Evolutionary conservation across 192 early-diverging fungal genomes (phyloP), one percentile per base, ranked within the genome.

Genomic region (Radiomyces spectabilis): DNA sequence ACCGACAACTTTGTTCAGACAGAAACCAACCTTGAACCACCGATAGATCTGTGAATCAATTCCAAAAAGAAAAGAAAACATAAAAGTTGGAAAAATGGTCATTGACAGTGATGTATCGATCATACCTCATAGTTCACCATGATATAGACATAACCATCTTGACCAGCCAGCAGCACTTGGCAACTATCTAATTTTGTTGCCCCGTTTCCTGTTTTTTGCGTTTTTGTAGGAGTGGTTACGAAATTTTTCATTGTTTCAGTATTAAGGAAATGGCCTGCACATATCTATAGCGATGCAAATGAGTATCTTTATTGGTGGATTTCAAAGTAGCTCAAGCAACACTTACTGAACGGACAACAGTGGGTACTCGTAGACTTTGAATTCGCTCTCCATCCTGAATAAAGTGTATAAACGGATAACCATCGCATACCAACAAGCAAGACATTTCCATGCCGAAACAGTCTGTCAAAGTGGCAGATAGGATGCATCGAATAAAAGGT

Each of bases 251-350:
- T 25, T 24, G 26, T 42, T 5, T 16, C 7, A 27, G 27, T 22
- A 1, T 5, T 30, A 4, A 54, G 30, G 39, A 70, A 70, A n/a
- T 56, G 27, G 0, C 68, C 68, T 25, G 68, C 25, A 18, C 68
- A 70, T 35, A 70, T 49, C 68, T 70, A 37, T 6, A 38, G 10
- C n/a, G n/a, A n/a, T n/a, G n/a, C n/a, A n/a, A n/a, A n/a, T n/a
- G n/a, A n/a, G n/a, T n/a, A n/a, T n/a, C n/a, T n/a, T n/a, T n/a
- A n/a, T n/a, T n/a, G n/a, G n/a, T n/a, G n/a, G n/a, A n/a, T n/a
- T n/a, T n/a, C n/a, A n/a, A n/a, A n/a, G n/a, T n/a, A n/a, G n/a
- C n/a, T n/a, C n/a, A n/a, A n/a, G n/a, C n/a, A 37, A 8, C 5
- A 16, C 49, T 47, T 57, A 71, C 68, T 15, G 69, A 60, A 33